Evolutionary conservation across 768 basidiomycete species (phyloP).

Genomic region (Lactifluus subvellereus): DNA sequence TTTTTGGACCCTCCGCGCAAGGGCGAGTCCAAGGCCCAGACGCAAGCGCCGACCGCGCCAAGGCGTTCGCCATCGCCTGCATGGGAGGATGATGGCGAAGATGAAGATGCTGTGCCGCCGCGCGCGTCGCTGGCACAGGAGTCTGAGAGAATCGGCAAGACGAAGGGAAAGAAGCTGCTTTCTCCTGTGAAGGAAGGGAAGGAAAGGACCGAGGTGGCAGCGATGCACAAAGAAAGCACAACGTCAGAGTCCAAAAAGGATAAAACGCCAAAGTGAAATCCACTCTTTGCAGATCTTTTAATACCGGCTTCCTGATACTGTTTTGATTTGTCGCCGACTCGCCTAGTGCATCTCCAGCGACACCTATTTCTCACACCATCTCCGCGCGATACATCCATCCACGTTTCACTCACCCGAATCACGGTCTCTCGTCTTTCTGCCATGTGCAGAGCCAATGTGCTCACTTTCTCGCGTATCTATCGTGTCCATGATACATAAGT

Average conservation of each 20-base stretch:
- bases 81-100: constrained; percentile 13
- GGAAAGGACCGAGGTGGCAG: not conserved
- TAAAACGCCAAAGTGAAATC: not conserved
- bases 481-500: constrained; percentile 1
- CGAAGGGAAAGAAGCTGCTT: constrained; percentile 1
- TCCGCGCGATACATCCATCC: constrained; percentile 14
- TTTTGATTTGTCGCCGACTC: constrained; percentile 17
- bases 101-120: not conserved
- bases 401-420: not conserved
- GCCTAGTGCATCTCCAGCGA: constrained; percentile 4
- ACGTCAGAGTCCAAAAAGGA: not conserved
- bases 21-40: not conserved
- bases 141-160: constrained; percentile 17
- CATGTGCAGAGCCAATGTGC: not conserved
- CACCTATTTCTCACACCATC: constrained; percentile 1
- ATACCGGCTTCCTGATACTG: constrained; percentile 5
- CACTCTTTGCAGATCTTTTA: not conserved
- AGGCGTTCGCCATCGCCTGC: constrained; percentile 16
- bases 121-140: constrained; percentile 19
- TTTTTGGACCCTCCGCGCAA: constrained; percentile 16
- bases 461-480: not conserved
- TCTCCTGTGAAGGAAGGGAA: constrained; percentile 5
- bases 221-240: not conserved
- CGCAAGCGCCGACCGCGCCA: not conserved
- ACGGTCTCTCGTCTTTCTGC: not conserved